Conservation (phyloP, 768 basidiomycete genomes). For the Auricularia cornea region DNA sequence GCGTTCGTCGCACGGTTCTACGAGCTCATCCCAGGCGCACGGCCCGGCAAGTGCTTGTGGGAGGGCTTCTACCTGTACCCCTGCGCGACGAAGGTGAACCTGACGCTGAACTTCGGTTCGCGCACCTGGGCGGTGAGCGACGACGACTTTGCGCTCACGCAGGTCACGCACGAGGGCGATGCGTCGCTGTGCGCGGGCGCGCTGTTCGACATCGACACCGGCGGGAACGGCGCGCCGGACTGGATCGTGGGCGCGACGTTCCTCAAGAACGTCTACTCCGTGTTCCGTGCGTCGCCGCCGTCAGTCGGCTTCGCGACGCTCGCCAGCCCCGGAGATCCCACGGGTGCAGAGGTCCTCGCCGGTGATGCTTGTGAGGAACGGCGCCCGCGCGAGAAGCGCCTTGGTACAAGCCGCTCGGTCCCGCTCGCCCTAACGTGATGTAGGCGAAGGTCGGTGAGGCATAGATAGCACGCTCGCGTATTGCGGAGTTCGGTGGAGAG, state of each 20-base stretch:
- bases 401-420: no score
- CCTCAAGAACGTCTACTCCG: constrained; percentile 48
- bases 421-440: no score
- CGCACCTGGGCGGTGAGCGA: constrained; percentile 66
- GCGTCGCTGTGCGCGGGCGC: constrained; percentile 50
- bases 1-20: constrained; percentile 54
- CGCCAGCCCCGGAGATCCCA: constrained; percentile 19
- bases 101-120: constrained; percentile 71
- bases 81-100: constrained; percentile 48
- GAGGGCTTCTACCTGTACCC: constrained; percentile 80
- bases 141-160: constrained; percentile 74
- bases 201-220: constrained; percentile 59
- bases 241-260: constrained; percentile 76
- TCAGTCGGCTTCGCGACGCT: constrained; percentile 32
- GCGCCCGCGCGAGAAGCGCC: no score
- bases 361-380: no score
- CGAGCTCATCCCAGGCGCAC: constrained; percentile 46
- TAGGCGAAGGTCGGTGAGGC: no score
- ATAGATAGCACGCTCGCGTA: no score
- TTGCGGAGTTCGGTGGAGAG: no score
- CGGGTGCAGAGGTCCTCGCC: not conserved
- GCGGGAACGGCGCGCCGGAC: constrained; percentile 32
- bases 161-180: constrained; percentile 3
- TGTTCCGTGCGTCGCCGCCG: constrained; percentile 39
- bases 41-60: constrained; percentile 33